Percentiles rank a stretch among this genome's conserved stretches.
Conservation (phyloP, 139 green algal species). For the Chlorella sp. region DNA sequence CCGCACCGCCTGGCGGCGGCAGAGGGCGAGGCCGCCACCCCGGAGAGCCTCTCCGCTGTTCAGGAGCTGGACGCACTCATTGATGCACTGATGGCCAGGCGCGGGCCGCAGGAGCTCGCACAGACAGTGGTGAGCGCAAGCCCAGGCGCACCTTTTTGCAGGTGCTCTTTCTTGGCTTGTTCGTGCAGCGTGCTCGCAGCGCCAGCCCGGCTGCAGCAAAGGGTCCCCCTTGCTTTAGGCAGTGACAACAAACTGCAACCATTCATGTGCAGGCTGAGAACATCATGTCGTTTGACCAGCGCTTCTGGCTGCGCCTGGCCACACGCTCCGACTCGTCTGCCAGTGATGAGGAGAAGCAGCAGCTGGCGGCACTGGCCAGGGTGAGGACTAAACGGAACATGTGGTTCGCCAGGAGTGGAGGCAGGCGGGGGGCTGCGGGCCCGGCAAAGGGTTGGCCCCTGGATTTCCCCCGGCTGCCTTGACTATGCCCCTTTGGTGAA, state of each 20-base stretch:
- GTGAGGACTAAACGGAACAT: constrained; percentile 2
- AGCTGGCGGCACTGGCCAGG: constrained; percentile 49
- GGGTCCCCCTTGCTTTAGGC: no score
- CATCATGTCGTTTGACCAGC: constrained; percentile 85
- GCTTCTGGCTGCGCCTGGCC: constrained; percentile 93
- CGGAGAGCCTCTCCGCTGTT: constrained; percentile 6
- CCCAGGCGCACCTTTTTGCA: background rate
- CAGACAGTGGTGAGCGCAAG: constrained; percentile 64
- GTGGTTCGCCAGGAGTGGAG: background rate
- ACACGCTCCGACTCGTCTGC: constrained; percentile 75
- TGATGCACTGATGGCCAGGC: constrained; percentile 72
- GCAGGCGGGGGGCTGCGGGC: no score
- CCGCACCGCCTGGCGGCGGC: background rate
- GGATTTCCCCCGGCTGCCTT: no score
- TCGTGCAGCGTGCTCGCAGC: no score
- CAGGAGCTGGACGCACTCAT: constrained; percentile 81
- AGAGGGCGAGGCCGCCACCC: constrained; percentile 12
- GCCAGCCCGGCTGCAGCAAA: no score
- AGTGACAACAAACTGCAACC: no score
- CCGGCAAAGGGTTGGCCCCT: no score
- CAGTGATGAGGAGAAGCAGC: constrained; percentile 61
- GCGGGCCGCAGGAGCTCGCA: constrained; percentile 73
- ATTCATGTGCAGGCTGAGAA: constrained; percentile 66
- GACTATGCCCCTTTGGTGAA: no score
- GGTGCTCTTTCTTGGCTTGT: background rate